Conservation (phyloP, 148 eudicot species). For the Mesembryanthemum crystallinum region DNA sequence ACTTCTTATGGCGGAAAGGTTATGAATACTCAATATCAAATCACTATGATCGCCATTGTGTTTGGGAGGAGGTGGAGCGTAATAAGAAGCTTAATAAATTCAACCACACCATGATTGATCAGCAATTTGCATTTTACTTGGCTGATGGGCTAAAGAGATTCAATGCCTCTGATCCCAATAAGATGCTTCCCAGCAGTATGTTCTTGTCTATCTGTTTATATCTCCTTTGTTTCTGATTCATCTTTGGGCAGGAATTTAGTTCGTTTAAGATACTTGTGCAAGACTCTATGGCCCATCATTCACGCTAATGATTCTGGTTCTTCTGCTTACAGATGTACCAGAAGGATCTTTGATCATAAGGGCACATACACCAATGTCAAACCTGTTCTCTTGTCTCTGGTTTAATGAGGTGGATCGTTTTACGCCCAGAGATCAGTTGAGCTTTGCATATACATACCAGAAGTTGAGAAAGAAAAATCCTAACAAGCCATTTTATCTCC, state of each 20-base stretch:
- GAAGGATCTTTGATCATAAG: conserved; percentile 95
- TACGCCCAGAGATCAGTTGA: conserved; percentile 96
- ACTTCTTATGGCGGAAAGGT: conserved; percentile 89
- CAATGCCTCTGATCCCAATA: conserved; percentile 71
- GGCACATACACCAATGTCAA: conserved; percentile 99
- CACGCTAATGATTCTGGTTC: conserved; percentile 8
- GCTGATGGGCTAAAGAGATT: conserved; percentile 92
- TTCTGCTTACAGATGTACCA: conserved; percentile 79
- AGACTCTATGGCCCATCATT: not conserved
- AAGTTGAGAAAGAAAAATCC: conserved; percentile 88
- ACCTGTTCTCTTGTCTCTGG: conserved; percentile 98
- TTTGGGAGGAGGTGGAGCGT: conserved; percentile 98
- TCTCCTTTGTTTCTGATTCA: not conserved
- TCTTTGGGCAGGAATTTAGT: not conserved
- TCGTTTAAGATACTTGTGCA: conserved; percentile 1
- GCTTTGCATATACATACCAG: conserved; percentile 95
- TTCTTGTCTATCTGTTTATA: conserved; percentile 20
- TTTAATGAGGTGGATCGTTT: conserved; percentile 95
- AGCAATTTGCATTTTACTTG: conserved; percentile 87
- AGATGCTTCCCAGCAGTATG: conserved; percentile 93
- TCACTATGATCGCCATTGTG: conserved; percentile 98
- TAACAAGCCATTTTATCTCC: conserved; percentile 73
- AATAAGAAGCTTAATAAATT: conserved; percentile 95
- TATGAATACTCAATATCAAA: conserved; percentile 90
- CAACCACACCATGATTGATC: conserved; percentile 83